Conservation (phyloP, 257 asterid species). For the Solanum etuberosum region DNA sequence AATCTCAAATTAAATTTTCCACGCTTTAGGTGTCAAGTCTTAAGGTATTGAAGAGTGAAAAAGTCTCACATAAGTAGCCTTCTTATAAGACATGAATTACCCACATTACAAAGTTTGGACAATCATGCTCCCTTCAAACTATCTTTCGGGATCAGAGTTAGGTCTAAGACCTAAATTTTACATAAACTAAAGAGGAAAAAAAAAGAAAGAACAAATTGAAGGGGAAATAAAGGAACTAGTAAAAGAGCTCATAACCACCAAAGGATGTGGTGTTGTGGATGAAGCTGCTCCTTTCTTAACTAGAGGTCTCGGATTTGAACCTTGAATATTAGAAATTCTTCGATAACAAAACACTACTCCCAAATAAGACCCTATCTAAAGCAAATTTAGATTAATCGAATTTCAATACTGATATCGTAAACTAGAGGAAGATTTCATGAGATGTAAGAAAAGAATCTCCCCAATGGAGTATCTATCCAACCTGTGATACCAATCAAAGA, state of each 20-base stretch:
- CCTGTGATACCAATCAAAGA: background rate
- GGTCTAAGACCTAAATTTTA: background rate
- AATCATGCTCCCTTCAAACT: background rate
- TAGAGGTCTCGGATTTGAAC: too few species aligned
- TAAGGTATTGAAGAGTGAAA: background rate
- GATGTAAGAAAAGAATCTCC: background rate
- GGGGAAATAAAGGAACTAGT: background rate
- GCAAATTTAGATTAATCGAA: rapidly evolving
- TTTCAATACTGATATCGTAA: too few species aligned
- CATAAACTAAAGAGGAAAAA: background rate
- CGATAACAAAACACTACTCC: too few species aligned
- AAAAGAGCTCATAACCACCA: background rate
- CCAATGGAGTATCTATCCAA: background rate
- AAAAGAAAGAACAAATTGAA: background rate
- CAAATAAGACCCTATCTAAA: too few species aligned
- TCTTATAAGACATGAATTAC: background rate
- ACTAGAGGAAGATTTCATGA: background rate
- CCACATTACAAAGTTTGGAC: background rate
- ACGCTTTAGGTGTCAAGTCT: background rate
- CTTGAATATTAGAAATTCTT: too few species aligned
- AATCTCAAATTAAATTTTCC: background rate
- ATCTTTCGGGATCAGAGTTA: background rate
- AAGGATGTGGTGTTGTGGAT: background rate
- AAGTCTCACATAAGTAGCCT: background rate
- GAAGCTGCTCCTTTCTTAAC: background rate